phyloP scores from a whole-genome alignment of 2,329 filamentous ascomycete species.

The Fusarium setosum region DNA sequence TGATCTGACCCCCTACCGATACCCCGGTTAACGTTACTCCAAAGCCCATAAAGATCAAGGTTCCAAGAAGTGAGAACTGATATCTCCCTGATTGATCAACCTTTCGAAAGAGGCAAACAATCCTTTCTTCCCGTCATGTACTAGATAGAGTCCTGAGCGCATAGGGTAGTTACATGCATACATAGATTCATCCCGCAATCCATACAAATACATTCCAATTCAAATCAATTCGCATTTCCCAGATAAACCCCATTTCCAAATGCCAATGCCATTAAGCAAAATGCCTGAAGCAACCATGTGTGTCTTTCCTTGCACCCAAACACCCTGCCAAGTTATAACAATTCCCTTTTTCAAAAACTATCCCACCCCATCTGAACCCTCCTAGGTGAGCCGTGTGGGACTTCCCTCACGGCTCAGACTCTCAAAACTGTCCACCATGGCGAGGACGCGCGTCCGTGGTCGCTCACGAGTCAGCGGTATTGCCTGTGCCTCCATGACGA shows the following conservation, averaged over 20 bases:
- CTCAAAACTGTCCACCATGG: slow-evolving; percentile 69
- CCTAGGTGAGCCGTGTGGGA: slow-evolving; percentile 41
- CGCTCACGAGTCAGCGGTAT: slow-evolving; percentile 52
- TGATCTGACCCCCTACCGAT: no score
- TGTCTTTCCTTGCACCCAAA: slow-evolving; percentile 25
- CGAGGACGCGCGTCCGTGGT: slow-evolving; percentile 59
- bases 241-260: slow-evolving; percentile 14
- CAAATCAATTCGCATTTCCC: slow-evolving; percentile 16
- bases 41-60: no score
- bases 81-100: no score
- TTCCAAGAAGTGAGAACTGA: no score
- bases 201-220: slow-evolving; percentile 2
- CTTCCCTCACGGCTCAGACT: slow-evolving; percentile 56
- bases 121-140: background rate
- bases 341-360: slow-evolving; percentile 3
- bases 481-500: slow-evolving; percentile 59
- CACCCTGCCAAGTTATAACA: slow-evolving; percentile 25
- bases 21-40: no score
- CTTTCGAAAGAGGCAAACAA: background rate
- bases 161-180: slow-evolving; percentile 6
- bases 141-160: no score
- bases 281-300: slow-evolving; percentile 1
- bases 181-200: background rate
- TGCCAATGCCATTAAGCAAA: slow-evolving; percentile 4
- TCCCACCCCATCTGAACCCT: background rate